Conservation (phyloP, 345 rosid genomes). For the Angophora floribunda region DNA sequence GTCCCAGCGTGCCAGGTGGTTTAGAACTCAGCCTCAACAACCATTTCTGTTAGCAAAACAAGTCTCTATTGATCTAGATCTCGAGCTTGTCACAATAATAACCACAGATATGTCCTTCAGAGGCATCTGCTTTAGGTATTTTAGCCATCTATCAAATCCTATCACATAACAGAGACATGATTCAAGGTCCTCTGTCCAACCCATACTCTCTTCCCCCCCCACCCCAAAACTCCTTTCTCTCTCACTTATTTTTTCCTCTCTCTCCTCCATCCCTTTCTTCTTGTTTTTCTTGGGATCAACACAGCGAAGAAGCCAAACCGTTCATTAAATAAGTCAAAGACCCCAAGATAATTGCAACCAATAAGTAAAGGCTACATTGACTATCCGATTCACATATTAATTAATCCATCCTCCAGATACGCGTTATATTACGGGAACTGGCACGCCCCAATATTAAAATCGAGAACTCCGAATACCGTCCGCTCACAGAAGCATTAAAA, state of each 20-base stretch:
- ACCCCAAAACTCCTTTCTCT: background rate
- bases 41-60: background rate
- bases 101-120: background rate
- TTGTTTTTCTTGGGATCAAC: background rate
- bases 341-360: background rate
- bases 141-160: background rate
- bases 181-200: background rate
- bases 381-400: background rate
- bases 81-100: background rate
- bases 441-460: background rate
- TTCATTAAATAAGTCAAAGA: background rate
- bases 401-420: background rate
- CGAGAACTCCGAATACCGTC: background rate
- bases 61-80: background rate
- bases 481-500: background rate
- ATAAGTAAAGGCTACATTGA: background rate
- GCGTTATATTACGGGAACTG: background rate
- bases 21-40: background rate
- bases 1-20: background rate
- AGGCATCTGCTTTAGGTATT: background rate
- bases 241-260: background rate
- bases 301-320: background rate
- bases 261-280: background rate
- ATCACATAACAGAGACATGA: background rate
- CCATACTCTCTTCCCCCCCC: background rate